phyloP scores from a whole-genome alignment of 2,329 filamentous ascomycete species.

The Furcasterigmium furcatum region DNA sequence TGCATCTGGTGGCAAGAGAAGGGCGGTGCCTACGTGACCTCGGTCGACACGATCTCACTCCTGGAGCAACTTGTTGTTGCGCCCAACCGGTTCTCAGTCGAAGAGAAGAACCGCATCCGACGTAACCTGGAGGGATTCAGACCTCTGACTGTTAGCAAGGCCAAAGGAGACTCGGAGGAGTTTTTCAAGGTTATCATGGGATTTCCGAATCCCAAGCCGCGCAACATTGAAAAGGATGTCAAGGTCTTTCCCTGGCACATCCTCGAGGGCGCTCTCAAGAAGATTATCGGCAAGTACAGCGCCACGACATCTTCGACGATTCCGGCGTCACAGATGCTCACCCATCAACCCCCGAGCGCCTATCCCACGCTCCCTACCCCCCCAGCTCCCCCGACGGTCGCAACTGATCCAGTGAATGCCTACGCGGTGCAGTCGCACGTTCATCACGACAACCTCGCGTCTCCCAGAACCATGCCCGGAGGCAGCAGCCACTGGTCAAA shows the following conservation, averaged over 20 bases:
- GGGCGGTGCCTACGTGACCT: constrained; percentile 87
- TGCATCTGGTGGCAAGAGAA: constrained; percentile 98
- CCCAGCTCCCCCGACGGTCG: constrained; percentile 27
- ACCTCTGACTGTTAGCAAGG: constrained; percentile 89
- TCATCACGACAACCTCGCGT: constrained; percentile 48
- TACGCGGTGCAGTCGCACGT: constrained; percentile 36
- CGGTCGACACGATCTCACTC: constrained; percentile 94
- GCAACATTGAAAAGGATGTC: constrained; percentile 98
- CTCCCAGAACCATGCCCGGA: constrained; percentile 48
- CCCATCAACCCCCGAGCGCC: constrained; percentile 30
- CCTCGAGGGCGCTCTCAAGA: constrained; percentile 81
- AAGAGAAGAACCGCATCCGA: constrained; percentile 97
- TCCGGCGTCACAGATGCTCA: constrained; percentile 35
- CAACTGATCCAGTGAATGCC: constrained; percentile 29
- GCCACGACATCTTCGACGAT: constrained; percentile 40
- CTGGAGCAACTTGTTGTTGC: constrained; percentile 82
- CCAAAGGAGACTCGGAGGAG: constrained; percentile 86
- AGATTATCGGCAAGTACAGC: constrained; percentile 96
- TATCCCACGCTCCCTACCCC: constrained; percentile 47
- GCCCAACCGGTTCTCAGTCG: constrained; percentile 80
- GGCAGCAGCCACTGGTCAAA: constrained; percentile 45
- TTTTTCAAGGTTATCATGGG: constrained; percentile 99
- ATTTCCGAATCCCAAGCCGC: constrained; percentile 89
- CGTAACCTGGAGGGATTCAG: constrained; percentile 94
- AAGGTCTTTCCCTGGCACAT: constrained; percentile 99